Conservation (phyloP, 1,139 yeast species). For the Debaryomyces fabryi region DNA sequence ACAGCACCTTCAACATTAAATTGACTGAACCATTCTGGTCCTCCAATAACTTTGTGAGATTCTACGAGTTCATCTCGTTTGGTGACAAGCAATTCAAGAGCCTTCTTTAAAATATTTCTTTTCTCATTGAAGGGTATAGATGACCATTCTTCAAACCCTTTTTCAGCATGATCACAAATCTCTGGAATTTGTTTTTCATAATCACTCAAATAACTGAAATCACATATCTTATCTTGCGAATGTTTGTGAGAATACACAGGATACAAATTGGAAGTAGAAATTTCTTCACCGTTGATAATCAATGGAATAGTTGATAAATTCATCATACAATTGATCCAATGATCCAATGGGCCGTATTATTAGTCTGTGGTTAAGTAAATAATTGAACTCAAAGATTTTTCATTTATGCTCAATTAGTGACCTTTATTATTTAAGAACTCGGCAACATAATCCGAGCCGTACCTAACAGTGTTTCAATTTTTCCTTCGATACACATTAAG, state of each 20-base stretch:
- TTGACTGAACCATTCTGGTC: constrained; percentile 40
- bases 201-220: constrained; percentile 14
- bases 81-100: constrained; percentile 18
- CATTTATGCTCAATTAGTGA: not conserved
- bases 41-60: constrained; percentile 39
- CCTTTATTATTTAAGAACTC: not conserved
- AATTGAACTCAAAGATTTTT: not conserved
- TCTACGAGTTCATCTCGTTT: constrained; percentile 20
- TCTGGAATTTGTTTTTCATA: constrained; percentile 11
- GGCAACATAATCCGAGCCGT: not conserved
- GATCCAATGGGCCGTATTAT: not conserved
- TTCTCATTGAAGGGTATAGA: constrained; percentile 18
- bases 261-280: constrained; percentile 10
- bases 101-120: constrained; percentile 22
- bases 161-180: constrained; percentile 23
- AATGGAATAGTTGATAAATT: constrained; percentile 18
- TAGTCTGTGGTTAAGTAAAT: not conserved
- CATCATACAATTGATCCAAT: not conserved
- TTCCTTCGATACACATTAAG: not conserved
- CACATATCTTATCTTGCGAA: constrained; percentile 15
- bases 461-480: not conserved
- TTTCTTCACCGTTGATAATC: constrained; percentile 23
- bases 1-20: constrained; percentile 33
- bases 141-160: constrained; percentile 36
- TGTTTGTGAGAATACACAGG: constrained; percentile 19